Evolutionary conservation across 2,329 filamentous ascomycete species (phyloP).

Genomic region (Fusarium xyrophilum): DNA sequence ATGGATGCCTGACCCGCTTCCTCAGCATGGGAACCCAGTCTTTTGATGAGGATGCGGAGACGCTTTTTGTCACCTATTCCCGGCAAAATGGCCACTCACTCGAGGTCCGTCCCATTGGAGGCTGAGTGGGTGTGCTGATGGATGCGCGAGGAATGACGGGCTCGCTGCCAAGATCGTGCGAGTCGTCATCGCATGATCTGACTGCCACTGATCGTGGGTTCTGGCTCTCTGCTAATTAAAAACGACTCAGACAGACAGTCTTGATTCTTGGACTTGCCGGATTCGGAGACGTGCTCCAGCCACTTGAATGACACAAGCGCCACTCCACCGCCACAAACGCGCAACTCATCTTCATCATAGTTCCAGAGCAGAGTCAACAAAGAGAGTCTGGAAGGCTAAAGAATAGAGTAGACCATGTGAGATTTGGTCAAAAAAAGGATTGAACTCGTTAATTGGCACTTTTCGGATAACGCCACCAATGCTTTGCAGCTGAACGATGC

Average conservation of each 20-base stretch:
- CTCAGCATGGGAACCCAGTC: neutral
- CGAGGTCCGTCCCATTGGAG: neutral
- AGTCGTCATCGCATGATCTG: constrained; percentile 26
- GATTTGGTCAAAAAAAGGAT: neutral
- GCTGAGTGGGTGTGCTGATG: constrained; percentile 6
- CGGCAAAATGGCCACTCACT: constrained; percentile 1
- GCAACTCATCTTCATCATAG: constrained; percentile 16
- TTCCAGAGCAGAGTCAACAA: neutral
- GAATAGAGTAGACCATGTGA: neutral
- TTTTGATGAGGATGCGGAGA: neutral
- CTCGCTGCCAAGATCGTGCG: constrained; percentile 1
- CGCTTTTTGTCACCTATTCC: neutral
- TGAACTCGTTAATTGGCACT: neutral
- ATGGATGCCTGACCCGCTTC: constrained; percentile 24
- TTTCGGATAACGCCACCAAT: neutral
- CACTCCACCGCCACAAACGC: constrained; percentile 33
- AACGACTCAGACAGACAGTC: neutral
- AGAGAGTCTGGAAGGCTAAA: neutral
- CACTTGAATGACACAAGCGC: constrained; percentile 15
- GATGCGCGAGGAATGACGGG: neutral
- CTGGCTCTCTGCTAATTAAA: neutral
- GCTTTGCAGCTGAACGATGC: constrained; percentile 6
- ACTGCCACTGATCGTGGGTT: constrained; percentile 16
- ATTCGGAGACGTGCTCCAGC: constrained; percentile 25
- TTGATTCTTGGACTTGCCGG: constrained; percentile 8